A percentile compares a stretch with the other conserved stretches of the same genome.
Conservation (phyloP, 1,139 yeast genomes). For the Scheffersomyces illinoinensis region DNA sequence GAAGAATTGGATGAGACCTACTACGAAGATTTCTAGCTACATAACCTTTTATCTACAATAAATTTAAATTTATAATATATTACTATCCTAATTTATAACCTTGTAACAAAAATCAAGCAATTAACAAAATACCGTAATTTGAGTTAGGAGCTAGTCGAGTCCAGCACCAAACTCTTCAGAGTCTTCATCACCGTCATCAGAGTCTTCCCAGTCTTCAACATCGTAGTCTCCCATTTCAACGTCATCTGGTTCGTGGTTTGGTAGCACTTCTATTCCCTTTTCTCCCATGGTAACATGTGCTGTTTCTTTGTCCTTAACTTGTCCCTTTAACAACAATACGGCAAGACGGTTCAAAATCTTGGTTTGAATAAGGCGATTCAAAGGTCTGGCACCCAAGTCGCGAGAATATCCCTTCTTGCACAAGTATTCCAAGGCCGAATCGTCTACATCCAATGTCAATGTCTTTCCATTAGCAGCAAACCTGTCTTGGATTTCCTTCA, state of each 20-base stretch:
- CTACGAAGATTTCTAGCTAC: too few species aligned
- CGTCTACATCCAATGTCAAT: constrained; percentile 66
- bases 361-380: constrained; percentile 88
- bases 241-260: constrained; percentile 78
- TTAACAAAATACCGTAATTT: not conserved
- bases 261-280: constrained; percentile 71
- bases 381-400: constrained; percentile 96
- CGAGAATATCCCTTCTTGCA: constrained; percentile 85
- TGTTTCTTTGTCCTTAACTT: constrained; percentile 81
- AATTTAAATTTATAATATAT: not conserved
- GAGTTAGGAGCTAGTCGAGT: constrained; percentile 1
- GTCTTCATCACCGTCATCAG: constrained; percentile 46
- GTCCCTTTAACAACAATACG: constrained; percentile 81
- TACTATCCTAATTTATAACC: not conserved
- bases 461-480: constrained; percentile 82
- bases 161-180: constrained; percentile 28
- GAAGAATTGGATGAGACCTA: too few species aligned
- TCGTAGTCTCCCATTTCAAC: constrained; percentile 57
- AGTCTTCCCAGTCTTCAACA: constrained; percentile 57
- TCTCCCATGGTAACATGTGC: constrained; percentile 66
- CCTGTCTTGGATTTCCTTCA: constrained; percentile 80
- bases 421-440: constrained; percentile 76
- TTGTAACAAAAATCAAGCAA: not conserved
- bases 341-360: constrained; percentile 88
- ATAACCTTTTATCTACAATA: too few species aligned